Base-by-base conservation (phyloP, 768 basidiomycete species). In the Kwoniella dejecticola region DNA sequence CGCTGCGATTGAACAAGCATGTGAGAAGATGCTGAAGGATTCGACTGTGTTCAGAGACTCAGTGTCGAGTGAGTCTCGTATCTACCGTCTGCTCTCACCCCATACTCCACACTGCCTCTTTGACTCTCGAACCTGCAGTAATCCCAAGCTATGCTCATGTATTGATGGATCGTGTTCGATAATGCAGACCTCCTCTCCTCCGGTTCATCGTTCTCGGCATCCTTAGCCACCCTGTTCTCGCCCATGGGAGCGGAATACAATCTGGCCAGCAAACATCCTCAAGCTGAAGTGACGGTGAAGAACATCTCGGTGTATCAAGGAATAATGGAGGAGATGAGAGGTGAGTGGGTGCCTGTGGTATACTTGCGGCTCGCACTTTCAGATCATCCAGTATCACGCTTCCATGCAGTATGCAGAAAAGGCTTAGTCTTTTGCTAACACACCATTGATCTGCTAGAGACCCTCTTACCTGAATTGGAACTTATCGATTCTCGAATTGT, bases 11-110 rank as follows among this genome's bases (percentile, higher is more conserved):
- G 92, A 98, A 80, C 79, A 84, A 52, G 87, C 89, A 24, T 85
- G 89, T 0, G 93, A 94, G 76, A 93, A 92, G 81, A 81, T 98
- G 59, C 80, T 93, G 70, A 97, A 98, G 82, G 94, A 99, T 73
- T 87, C 89, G 30, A 90, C 88, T 72, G 83, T 86, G 4, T 98
- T 92, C 81, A 85, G 85, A 15, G 92, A 97, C 41, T 85, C 89
- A 26, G 89, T 96, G 56, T 85, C 83, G 60, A 76, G 91, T 78
- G 76, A 63, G 87, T 81, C 17, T 52, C n/a, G n/a, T n/a, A n/a
- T n/a, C n/a, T n/a, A 12, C 24, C 13, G 11, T 46, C 46, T 50
- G 33, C n/a, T 21, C 19, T 29, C 13, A 40, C n/a, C 33, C 4
- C 36, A 36, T 4, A 30, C 29, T 42, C 42, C 40, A 38, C 29